These are phyloP conservation scores for Suhomyces coccinellae DNA, from an alignment of 1,139 yeast genomes.

Conservation along the genomic window DNA sequence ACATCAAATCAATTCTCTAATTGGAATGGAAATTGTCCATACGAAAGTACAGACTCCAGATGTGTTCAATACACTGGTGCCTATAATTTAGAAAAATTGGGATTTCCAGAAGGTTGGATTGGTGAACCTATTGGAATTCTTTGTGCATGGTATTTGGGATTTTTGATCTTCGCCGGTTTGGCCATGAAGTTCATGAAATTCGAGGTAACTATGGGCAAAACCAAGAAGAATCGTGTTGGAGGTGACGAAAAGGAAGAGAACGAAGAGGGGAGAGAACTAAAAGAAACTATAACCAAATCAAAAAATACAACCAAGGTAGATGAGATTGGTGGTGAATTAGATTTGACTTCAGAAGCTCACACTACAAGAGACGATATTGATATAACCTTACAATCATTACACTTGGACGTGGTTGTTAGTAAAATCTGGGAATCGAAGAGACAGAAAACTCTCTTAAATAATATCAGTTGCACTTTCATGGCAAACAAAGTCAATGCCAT, in stretches of 20 bases:
- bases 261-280: slow-evolving; percentile 7
- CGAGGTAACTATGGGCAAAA: slow-evolving; percentile 55
- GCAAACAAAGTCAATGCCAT: slow-evolving; percentile 25
- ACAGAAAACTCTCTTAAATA: slow-evolving; percentile 16
- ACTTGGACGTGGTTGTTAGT: slow-evolving; percentile 19
- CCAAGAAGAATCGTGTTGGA: slow-evolving; percentile 34
- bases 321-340: too few species aligned
- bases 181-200: slow-evolving; percentile 48
- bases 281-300: background rate
- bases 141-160: slow-evolving; percentile 60
- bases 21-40: slow-evolving; percentile 59
- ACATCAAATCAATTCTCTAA: slow-evolving; percentile 64
- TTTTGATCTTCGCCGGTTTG: slow-evolving; percentile 49
- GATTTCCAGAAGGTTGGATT: slow-evolving; percentile 65
- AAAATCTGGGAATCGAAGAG: slow-evolving; percentile 1
- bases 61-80: slow-evolving; percentile 53
- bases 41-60: slow-evolving; percentile 24
- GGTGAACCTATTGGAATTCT: slow-evolving; percentile 65
- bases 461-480: slow-evolving; percentile 19
- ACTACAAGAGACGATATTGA: slow-evolving; percentile 8
- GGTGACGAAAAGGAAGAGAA: slow-evolving; percentile 26
- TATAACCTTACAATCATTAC: slow-evolving; percentile 22
- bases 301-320: too few species aligned
- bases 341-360: background rate
- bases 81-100: slow-evolving; percentile 55